Evolutionary conservation across 805 yeast species (phyloP), one percentile per base, ranked within the genome.

Genomic region (Ogataea ramenticola): DNA sequence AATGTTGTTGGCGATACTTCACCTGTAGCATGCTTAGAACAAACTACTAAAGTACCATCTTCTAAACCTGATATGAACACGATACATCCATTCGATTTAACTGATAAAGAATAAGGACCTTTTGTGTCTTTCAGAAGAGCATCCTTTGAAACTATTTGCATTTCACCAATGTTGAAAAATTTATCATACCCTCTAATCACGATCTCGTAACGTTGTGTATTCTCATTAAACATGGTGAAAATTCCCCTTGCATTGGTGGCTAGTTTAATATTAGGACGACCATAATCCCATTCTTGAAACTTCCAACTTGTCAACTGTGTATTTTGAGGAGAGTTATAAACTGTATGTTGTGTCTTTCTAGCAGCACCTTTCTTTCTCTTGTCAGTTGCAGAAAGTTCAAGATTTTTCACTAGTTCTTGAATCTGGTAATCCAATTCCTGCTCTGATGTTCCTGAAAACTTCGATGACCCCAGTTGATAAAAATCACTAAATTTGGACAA

Each of bases 71-170:
- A 72, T 14, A 93, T 72, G 47, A 93, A 79, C 2, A 86, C 80
- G 43, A 93, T 89, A 56, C 97, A 93, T 0, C 99, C 99, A 57
- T 93, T 93, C 45, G 95, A 95, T 58, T 93, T 93, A 32, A 82
- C 69, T 0, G 96, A 80, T 2, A 89, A 75, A 17, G 74, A 76
- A 60, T 83, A 93, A 0, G 97, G 96, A 0, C 96, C 96, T 4
- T 35, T 29, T 0, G 93, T 82, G 29, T 68, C 53, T 1, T 50
- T 40, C n/a, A 55, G 52, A 4, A 89, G 57, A 51, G 58, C 55
- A 0, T 62, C 64, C 68, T 79, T 70, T 46, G 68, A 72, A 0
- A 95, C 82, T 6, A 49, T 49, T 0, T 64, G 50, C 1, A 74
- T 70, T 59, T 93, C 99, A 48, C 71, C 76, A 3, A 88, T 68